phyloP scores from a whole-genome alignment of 1,139 yeast species.

The Lizanozyma gosingica region DNA sequence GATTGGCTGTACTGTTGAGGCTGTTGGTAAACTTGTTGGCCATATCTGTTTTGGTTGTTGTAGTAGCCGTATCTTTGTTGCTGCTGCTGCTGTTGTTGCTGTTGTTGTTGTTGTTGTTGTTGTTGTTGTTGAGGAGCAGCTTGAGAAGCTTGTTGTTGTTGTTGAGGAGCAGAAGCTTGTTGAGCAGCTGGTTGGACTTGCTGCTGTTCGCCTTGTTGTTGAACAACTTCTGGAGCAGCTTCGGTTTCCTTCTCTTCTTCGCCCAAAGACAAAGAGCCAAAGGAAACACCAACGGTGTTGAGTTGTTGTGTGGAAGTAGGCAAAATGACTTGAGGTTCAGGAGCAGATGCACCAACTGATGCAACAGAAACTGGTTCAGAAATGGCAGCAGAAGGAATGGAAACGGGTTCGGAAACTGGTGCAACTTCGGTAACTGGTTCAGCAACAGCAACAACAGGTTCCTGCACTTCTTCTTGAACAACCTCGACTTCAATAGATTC shows the following conservation, averaged over 20 bases:
- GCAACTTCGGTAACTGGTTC: slow-evolving; percentile 4
- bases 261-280: slow-evolving; percentile 52
- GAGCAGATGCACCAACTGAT: slow-evolving; percentile 3
- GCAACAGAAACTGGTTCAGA: slow-evolving; percentile 5
- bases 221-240: slow-evolving; percentile 7
- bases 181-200: neutral
- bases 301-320: slow-evolving; percentile 44
- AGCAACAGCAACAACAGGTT: slow-evolving; percentile 5
- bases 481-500: slow-evolving; percentile 5
- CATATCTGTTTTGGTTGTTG: slow-evolving; percentile 11
- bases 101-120: slow-evolving; percentile 13
- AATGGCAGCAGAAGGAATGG: neutral
- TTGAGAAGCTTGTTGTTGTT: slow-evolving; percentile 7
- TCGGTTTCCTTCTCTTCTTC: slow-evolving; percentile 28
- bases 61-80: slow-evolving; percentile 10
- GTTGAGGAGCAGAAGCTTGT: slow-evolving; percentile 7
- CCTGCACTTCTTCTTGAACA: slow-evolving; percentile 6
- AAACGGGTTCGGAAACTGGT: slow-evolving; percentile 1
- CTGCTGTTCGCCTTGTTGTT: slow-evolving; percentile 9
- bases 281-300: slow-evolving; percentile 55
- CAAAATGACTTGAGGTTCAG: slow-evolving; percentile 46
- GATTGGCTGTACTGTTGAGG: slow-evolving; percentile 17
- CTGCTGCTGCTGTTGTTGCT: slow-evolving; percentile 11
- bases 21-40: slow-evolving; percentile 15
- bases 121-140: slow-evolving; percentile 6